phyloP scores from a whole-genome alignment of 495 filamentous ascomycete genomes.

The Lineolata rhizophorae region DNA sequence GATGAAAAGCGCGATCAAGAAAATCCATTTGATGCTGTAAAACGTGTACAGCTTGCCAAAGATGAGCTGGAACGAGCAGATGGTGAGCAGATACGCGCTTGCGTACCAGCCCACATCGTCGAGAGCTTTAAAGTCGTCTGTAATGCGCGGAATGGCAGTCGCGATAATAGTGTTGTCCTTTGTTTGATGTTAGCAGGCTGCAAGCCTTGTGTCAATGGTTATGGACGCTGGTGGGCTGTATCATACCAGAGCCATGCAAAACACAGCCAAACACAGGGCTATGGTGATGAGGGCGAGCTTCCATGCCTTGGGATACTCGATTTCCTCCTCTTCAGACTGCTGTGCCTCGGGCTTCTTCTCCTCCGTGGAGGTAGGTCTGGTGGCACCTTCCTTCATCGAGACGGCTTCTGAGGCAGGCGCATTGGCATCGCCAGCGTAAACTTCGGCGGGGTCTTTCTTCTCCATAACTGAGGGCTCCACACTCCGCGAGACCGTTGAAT shows the following conservation, averaged over 20 bases:
- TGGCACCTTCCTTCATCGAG: no score
- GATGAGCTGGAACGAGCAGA: slow-evolving; percentile 24
- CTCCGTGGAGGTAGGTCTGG: no score
- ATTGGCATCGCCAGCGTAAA: no score
- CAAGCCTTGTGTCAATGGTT: not conserved
- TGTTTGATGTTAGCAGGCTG: not conserved
- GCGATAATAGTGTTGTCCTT: slow-evolving; percentile 62
- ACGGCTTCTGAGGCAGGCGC: no score
- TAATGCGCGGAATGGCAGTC: slow-evolving; percentile 69
- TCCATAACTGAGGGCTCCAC: no score
- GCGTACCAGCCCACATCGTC: slow-evolving; percentile 72
- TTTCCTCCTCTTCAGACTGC: slow-evolving; percentile 18
- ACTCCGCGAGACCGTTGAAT: no score
- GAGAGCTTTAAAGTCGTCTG: slow-evolving; percentile 53
- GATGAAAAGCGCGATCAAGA: slow-evolving; percentile 10
- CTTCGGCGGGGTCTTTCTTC: no score
- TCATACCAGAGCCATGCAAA: slow-evolving; percentile 39
- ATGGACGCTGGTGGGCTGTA: not conserved
- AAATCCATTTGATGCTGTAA: slow-evolving; percentile 22
- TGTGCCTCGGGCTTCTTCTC: no score
- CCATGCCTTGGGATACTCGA: slow-evolving; percentile 27
- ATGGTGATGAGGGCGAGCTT: slow-evolving; percentile 34
- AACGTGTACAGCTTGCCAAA: slow-evolving; percentile 23
- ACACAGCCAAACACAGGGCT: slow-evolving; percentile 38
- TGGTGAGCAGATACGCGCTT: slow-evolving; percentile 48